Base-by-base conservation (phyloP, 2,329 filamentous ascomycete species). In the Cadophora malorum region DNA sequence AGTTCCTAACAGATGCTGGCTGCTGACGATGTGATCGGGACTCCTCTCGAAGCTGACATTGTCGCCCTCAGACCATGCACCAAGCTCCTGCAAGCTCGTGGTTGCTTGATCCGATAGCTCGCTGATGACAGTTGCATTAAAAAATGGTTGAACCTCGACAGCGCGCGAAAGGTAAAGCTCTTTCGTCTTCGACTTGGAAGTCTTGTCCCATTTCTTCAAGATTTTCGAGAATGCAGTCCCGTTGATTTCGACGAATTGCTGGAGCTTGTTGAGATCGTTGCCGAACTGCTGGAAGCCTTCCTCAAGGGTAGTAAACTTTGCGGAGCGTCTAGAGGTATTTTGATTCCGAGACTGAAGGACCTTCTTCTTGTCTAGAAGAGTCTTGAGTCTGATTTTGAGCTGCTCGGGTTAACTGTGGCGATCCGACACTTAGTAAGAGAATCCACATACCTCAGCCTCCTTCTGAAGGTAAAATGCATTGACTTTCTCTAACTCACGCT, bases 161-260 rank as follows among this genome's bases (percentile, higher is more conserved):
- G 96, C 96, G 69, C 96, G 88, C 10, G 96, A 96, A 45, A 99
- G 89, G 78, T 98, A 99, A 50, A 98, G 87, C 81, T 98, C 96
- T 80, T 99, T 99, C 68, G 96, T 97, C 79, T 95, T 95, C 63
- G 95, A 98, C 85, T 98, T 99, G 74, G 95, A 97, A 1, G 94
- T 97, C 86, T 99, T 99, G 82, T 99, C 96, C 96, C 96, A 99
- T 87, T 99, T 99, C 82, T 99, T 99, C 71, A 99, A 83, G 68
- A 99, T 99, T 80, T 99, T 99, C 33, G 95, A 97, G 79, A 98
- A 97, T 19, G 94, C 96, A 1, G 93, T 97, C 76, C 96, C 95
- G 78, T 99, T 99, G 78, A 98, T 92, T 79, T 98, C 95, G 72
- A 99, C 94, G 80, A 98, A 99, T 83, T 98, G 96, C 83, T 97